A percentile compares a stretch with the other conserved stretches of the same genome.
Conservation (phyloP, 2,329 filamentous ascomycete genomes). For the Raffaelea albimanens region DNA sequence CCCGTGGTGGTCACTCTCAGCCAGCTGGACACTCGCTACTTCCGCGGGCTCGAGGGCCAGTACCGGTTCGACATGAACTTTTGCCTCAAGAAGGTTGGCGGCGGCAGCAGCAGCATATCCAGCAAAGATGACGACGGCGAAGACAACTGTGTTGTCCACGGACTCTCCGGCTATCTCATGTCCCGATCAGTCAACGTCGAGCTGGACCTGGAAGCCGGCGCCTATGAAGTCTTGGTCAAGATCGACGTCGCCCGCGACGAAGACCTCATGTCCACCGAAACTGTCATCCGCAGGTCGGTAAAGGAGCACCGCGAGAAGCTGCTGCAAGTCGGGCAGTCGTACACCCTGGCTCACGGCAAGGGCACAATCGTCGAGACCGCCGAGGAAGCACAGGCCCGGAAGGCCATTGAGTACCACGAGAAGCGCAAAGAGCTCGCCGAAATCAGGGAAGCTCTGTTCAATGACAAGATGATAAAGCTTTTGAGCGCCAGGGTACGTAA, state of each 20-base stretch:
- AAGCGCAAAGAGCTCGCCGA: constrained; percentile 34
- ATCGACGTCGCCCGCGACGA: constrained; percentile 40
- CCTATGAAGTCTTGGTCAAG: constrained; percentile 48
- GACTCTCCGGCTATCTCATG: constrained; percentile 50
- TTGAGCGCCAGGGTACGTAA: neutral
- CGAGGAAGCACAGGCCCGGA: constrained; percentile 36
- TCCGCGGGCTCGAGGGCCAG: constrained; percentile 50
- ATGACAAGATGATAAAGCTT: neutral
- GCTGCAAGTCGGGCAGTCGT: constrained; percentile 46
- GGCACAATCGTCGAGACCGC: constrained; percentile 40
- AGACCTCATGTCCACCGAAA: constrained; percentile 36
- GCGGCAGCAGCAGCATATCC: neutral
- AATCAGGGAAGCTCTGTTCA: constrained; percentile 14
- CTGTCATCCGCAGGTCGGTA: constrained; percentile 45
- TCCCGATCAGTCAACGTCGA: constrained; percentile 49
- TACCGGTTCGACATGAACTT: constrained; percentile 35
- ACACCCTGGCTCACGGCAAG: constrained; percentile 52
- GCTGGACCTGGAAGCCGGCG: constrained; percentile 42
- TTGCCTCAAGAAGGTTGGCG: constrained; percentile 24
- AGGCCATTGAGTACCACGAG: constrained; percentile 35
- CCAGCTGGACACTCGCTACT: constrained; percentile 54
- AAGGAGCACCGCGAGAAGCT: constrained; percentile 46
- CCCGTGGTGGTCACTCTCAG: constrained; percentile 51
- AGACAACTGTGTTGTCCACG: constrained; percentile 43
- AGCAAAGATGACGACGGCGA: neutral